Conservation (phyloP, 768 basidiomycete genomes). For the Mycena venus region DNA sequence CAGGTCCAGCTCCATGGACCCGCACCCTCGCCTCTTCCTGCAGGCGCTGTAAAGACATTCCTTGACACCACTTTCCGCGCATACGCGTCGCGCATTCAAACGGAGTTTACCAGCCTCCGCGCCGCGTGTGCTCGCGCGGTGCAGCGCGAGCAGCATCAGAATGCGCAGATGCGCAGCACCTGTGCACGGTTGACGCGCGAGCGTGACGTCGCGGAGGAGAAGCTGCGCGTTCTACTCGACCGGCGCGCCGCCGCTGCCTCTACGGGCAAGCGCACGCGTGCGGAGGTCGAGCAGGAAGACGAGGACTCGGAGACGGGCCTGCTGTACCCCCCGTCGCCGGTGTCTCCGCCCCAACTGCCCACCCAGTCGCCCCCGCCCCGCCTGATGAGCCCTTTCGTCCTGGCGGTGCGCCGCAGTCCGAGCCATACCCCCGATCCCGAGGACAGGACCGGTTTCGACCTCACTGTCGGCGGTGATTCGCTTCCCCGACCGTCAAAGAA, state of each 20-base stretch:
- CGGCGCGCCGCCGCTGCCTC: slow-evolving; percentile 28
- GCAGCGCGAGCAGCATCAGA: slow-evolving; percentile 46
- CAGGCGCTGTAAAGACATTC: slow-evolving; percentile 27
- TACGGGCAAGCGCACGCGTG: slow-evolving; percentile 19
- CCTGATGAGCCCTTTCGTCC: slow-evolving; percentile 30
- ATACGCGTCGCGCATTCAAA: slow-evolving; percentile 44
- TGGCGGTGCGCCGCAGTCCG: slow-evolving; percentile 26
- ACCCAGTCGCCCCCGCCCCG: slow-evolving; percentile 30
- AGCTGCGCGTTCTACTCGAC: slow-evolving; percentile 41
- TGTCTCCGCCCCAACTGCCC: slow-evolving; percentile 21
- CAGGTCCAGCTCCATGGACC: slow-evolving; percentile 29
- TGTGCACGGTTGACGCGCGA: slow-evolving; percentile 49
- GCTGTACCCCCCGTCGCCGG: slow-evolving; percentile 26
- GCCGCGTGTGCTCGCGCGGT: slow-evolving; percentile 45
- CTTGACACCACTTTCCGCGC: slow-evolving; percentile 48
- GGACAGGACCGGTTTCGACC: slow-evolving; percentile 29
- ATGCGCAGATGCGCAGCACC: slow-evolving; percentile 43
- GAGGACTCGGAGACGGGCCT: neutral
- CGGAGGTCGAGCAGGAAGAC: slow-evolving; percentile 11
- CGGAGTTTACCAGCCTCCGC: slow-evolving; percentile 48
- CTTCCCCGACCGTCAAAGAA: slow-evolving; percentile 24
- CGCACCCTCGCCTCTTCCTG: neutral
- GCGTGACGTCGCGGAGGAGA: slow-evolving; percentile 50
- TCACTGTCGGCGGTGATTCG: slow-evolving; percentile 18
- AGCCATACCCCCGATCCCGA: slow-evolving; percentile 17